Evolutionary conservation across 805 yeast species (phyloP).

Genomic region (Kodamaea hsintzibuensis): DNA sequence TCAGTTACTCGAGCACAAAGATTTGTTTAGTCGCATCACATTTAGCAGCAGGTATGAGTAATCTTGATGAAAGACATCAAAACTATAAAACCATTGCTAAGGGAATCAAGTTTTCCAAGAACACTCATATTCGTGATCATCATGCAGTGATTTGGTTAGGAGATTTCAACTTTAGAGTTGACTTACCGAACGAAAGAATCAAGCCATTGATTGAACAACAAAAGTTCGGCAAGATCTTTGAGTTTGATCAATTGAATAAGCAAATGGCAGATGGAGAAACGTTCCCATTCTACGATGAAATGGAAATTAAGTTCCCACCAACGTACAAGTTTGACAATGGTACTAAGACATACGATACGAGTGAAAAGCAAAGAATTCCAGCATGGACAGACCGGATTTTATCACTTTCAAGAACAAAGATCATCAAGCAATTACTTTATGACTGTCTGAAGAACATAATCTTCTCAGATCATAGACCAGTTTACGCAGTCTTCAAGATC

Average conservation of each 20-base stretch:
- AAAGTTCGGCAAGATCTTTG: slow-evolving; percentile 53
- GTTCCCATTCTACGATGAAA: slow-evolving; percentile 79
- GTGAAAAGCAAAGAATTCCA: slow-evolving; percentile 91
- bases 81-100: slow-evolving; percentile 79
- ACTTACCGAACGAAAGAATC: slow-evolving; percentile 71
- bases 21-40: slow-evolving; percentile 84
- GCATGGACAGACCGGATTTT: slow-evolving; percentile 95
- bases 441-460: slow-evolving; percentile 54
- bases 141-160: slow-evolving; percentile 93
- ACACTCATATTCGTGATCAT: slow-evolving; percentile 68
- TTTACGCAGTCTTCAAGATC: slow-evolving; percentile 68
- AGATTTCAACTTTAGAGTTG: slow-evolving; percentile 84
- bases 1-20: slow-evolving; percentile 63
- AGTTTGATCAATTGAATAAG: slow-evolving; percentile 73
- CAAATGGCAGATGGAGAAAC: slow-evolving; percentile 76
- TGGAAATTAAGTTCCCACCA: slow-evolving; percentile 75
- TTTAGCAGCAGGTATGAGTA: slow-evolving; percentile 88
- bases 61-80: slow-evolving; percentile 79
- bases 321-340: slow-evolving; percentile 93
- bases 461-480: slow-evolving; percentile 92
- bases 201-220: slow-evolving; percentile 50
- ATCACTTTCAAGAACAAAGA: slow-evolving; percentile 54
- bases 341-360: slow-evolving; percentile 75
- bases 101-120: slow-evolving; percentile 63
- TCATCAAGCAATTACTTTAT: slow-evolving; percentile 61